Percentiles rank a stretch among this genome's conserved stretches.
Conservation (phyloP, 768 basidiomycete genomes). For the Cystoderma amianthinum region DNA sequence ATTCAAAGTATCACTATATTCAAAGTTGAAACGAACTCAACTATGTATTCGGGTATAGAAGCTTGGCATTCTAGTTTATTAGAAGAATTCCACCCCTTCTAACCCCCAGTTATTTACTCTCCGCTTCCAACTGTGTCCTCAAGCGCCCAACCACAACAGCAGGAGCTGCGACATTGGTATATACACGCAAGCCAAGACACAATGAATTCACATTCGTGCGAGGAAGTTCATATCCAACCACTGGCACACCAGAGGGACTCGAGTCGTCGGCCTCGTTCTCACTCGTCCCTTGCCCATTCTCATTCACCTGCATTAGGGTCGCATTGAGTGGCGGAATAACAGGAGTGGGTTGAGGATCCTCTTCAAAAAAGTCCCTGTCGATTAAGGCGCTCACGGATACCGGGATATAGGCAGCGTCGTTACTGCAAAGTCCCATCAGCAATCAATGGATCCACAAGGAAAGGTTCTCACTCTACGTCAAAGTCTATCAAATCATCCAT, state of each 20-base stretch:
- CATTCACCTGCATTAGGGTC: background rate
- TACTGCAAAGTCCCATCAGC: constrained; percentile 2
- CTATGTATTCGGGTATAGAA: too few relatives aligned
- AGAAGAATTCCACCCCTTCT: too few relatives aligned
- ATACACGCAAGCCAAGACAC: constrained; percentile 31
- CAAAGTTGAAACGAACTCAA: too few relatives aligned
- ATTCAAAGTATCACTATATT: too few relatives aligned
- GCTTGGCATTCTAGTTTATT: too few relatives aligned
- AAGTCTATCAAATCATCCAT: constrained; percentile 17
- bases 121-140: constrained; percentile 19
- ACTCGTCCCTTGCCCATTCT: background rate
- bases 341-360: background rate
- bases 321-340: constrained; percentile 3
- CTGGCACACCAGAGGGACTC: background rate
- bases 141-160: constrained; percentile 23
- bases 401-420: constrained; percentile 18
- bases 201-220: constrained; percentile 29
- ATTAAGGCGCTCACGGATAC: background rate
- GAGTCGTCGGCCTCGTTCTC: constrained; percentile 6
- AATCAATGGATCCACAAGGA: background rate
- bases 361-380: background rate
- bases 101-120: too few relatives aligned
- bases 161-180: constrained; percentile 37
- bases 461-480: constrained; percentile 26
- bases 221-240: constrained; percentile 15